These are phyloP conservation scores for Diaporthe sp. DNA, from an alignment of 2,329 filamentous ascomycete genomes.

Conservation along the genomic window DNA sequence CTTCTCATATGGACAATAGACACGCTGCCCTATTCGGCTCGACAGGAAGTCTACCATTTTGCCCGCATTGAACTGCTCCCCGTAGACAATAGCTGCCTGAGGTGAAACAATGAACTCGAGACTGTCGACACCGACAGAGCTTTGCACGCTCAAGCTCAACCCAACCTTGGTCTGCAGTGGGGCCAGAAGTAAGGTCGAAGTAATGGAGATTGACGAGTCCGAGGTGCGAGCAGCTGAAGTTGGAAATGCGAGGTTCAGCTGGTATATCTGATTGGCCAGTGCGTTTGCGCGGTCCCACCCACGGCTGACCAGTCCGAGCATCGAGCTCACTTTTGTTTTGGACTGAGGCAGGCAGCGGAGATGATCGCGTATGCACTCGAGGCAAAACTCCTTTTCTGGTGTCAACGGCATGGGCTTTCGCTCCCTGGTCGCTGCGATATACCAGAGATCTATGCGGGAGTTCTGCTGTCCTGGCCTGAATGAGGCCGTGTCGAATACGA, in stretches of 20 bases:
- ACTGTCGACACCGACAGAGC: conserved; percentile 60
- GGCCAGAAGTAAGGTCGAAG: conserved; percentile 72
- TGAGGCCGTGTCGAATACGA: conserved; percentile 77
- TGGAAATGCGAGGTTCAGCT: conserved; percentile 74
- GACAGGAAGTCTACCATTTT: conserved; percentile 82
- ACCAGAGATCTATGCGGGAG: conserved; percentile 76
- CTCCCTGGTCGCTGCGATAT: conserved; percentile 73
- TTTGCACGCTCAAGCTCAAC: conserved; percentile 69
- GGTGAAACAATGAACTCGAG: conserved; percentile 68
- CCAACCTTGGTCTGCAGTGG: conserved; percentile 79
- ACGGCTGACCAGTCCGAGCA: conserved; percentile 71
- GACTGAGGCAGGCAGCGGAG: conserved; percentile 73
- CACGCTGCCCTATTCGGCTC: conserved; percentile 63
- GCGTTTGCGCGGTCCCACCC: conserved; percentile 76
- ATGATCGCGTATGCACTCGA: conserved; percentile 79
- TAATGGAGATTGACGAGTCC: conserved; percentile 76
- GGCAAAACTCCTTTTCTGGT: conserved; percentile 80
- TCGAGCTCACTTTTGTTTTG: conserved; percentile 66
- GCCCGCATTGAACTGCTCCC: conserved; percentile 80
- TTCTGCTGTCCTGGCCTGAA: conserved; percentile 66
- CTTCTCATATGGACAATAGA: conserved; percentile 52
- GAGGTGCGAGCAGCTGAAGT: conserved; percentile 74
- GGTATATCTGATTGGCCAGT: conserved; percentile 72
- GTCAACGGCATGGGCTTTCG: conserved; percentile 69
- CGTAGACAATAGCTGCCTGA: conserved; percentile 78